Evolutionary conservation across 2,329 filamentous ascomycete genomes (phyloP), one percentile per base, ranked within the genome.

Genomic region (Sporothrix pseudoabietina): DNA sequence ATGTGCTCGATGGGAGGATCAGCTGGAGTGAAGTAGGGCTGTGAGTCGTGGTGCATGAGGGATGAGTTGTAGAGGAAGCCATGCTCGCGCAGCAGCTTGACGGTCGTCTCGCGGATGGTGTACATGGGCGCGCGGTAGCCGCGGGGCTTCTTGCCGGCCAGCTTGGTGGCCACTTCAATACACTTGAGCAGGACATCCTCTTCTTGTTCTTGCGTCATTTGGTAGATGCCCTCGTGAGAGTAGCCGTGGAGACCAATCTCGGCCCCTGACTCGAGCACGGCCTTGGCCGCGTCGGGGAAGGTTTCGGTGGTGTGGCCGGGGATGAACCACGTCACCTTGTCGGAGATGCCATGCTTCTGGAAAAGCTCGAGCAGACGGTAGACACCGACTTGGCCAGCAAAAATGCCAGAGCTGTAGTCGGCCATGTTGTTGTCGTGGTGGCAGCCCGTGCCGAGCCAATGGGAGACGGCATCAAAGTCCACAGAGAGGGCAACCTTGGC

Each of bases 141-240:
- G 1, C 90, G 83, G 0, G 92, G 92, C 0, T 89, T 89, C 80
- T 92, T 92, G 47, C 73, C 73, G 41, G 39, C 26, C 47, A 75
- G 44, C 4, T 52, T 39, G 7, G 69, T 52, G 3, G 44, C 54
- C 9, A 75, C 55, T 9, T 63, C 69, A 35, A 86, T 85, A 71
- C 83, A 80, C 80, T 92, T 92, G 77, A 92, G 88, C 4, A 94
- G 85, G 16, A 94, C 89, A 72, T 92, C 91, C 14, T 86, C 86
- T 79, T 94, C 91, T 81, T 94, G 92, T 78, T 93, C 91, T 1
- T 91, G 79, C 0, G 86, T 91, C 5, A 92, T 83, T 1, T 90
- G 89, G 74, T 87, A 78, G 3, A 79, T 80, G 63, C 81, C 78
- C 8, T 80, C 75, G 26, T 79, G 77, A 72, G 82, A 80, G 57